phyloP scores from a whole-genome alignment of 1,139 yeast genomes.

The Yamadazyma songkhlaensis region DNA sequence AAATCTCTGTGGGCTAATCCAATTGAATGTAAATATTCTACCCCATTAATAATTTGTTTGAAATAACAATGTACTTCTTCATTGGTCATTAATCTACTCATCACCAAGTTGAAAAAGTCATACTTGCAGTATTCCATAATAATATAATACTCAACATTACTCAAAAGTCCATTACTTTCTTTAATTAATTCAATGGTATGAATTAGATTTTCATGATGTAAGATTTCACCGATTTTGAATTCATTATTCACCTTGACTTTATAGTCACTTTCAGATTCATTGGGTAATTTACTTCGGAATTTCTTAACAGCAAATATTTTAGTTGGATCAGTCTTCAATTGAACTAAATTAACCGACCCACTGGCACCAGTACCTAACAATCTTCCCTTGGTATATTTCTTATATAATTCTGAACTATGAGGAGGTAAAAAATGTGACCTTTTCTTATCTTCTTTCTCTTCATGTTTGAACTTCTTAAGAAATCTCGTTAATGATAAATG shows the following conservation, averaged over 20 bases:
- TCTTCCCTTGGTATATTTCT: constrained; percentile 60
- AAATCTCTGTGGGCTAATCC: constrained; percentile 79
- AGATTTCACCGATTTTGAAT: constrained; percentile 59
- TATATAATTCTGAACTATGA: constrained; percentile 22
- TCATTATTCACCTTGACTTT: constrained; percentile 64
- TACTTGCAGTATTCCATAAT: constrained; percentile 76
- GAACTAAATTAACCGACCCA: constrained; percentile 66
- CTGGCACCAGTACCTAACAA: constrained; percentile 74
- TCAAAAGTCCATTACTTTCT: constrained; percentile 24
- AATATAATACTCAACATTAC: constrained; percentile 48
- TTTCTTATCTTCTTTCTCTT: constrained; percentile 12
- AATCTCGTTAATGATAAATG: constrained; percentile 39
- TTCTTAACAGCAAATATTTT: constrained; percentile 67
- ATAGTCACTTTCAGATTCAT: constrained; percentile 56
- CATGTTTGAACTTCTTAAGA: constrained; percentile 35
- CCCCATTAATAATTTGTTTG: constrained; percentile 63
- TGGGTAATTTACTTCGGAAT: constrained; percentile 52
- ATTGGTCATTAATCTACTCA: constrained; percentile 63
- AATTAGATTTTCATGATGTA: constrained; percentile 62
- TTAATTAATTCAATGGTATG: constrained; percentile 62
- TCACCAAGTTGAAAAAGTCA: constrained; percentile 74
- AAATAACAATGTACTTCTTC: constrained; percentile 66
- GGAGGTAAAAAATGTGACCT: constrained; percentile 15
- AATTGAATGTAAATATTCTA: constrained; percentile 55
- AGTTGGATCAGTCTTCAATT: constrained; percentile 41